Evolutionary conservation across 2,329 filamentous ascomycete genomes (phyloP).

Genomic region (Fusarium poae): DNA sequence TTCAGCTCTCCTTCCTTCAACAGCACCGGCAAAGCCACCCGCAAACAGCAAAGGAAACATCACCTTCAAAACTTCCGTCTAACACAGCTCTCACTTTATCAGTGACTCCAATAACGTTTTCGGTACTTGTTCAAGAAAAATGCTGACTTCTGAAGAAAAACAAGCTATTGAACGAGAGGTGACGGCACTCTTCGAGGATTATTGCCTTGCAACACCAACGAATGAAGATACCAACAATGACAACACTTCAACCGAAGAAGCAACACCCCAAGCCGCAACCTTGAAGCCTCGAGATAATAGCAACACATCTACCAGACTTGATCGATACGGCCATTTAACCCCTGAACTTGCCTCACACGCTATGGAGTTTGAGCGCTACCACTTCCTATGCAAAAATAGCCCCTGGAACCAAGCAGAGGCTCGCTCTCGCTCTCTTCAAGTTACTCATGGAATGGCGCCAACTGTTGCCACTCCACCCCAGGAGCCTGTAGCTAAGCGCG

Average conservation of each 20-base stretch:
- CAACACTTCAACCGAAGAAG: not conserved
- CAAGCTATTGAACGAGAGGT: constrained; percentile 1
- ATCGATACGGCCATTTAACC: not conserved
- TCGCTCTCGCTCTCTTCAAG: not conserved
- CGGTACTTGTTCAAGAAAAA: not conserved
- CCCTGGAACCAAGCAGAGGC: constrained; percentile 1
- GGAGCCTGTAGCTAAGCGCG: not conserved
- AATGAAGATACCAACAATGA: not conserved
- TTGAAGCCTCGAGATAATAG: rapidly evolving
- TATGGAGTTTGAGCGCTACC: not conserved
- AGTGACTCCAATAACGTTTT: too few relatives aligned
- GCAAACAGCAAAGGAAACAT: not conserved
- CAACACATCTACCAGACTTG: too few relatives aligned
- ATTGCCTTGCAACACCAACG: not conserved
- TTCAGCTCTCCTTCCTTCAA: not conserved
- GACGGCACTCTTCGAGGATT: not conserved
- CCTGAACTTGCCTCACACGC: constrained; percentile 7
- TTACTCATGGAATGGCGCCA: not conserved
- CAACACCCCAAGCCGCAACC: not conserved
- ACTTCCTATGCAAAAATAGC: not conserved
- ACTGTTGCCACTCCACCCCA: not conserved
- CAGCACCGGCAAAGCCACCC: not conserved
- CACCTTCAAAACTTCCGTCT: too few relatives aligned
- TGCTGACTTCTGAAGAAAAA: not conserved
- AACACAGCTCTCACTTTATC: too few relatives aligned